Percentiles rank a stretch among this genome's conserved stretches.
phyloP scores from a whole-genome alignment of 1,284 basidiomycete genomes.

The Microbotryum lychnidis-dioicae region DNA sequence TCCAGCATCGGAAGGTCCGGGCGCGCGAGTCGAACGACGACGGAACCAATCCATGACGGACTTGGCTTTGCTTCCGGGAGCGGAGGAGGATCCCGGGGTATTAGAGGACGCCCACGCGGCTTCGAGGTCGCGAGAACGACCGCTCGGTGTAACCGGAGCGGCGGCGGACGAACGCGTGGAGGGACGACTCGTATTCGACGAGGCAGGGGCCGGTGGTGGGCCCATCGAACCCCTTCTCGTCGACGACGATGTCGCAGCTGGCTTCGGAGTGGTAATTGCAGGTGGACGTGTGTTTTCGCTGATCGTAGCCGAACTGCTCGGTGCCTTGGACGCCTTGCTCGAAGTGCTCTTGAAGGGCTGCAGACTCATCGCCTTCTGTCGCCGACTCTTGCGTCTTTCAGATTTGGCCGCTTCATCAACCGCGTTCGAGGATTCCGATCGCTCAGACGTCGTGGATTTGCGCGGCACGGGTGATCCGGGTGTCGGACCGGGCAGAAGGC shows the following conservation, averaged over 20 bases:
- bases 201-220: constrained; percentile 1
- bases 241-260: neutral
- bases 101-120: constrained; percentile 26
- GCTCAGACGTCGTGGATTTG: neutral
- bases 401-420: constrained; percentile 26
- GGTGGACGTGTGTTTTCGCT: no score
- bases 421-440: constrained; percentile 2
- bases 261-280: constrained; percentile 4
- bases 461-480: constrained; percentile 2
- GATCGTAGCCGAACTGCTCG: no score
- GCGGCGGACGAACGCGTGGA: constrained; percentile 27
- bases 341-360: constrained; percentile 25
- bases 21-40: constrained; percentile 38
- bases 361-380: constrained; percentile 30
- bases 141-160: constrained; percentile 36
- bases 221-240: neutral
- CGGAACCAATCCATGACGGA: constrained; percentile 59
- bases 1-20: neutral
- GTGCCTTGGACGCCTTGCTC: constrained; percentile 5
- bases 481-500: constrained; percentile 48
- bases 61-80: constrained; percentile 46
- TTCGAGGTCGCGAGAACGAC: constrained; percentile 25
- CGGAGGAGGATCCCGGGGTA: constrained; percentile 1
- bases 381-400: constrained; percentile 14
- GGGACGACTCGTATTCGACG: constrained; percentile 39